These are phyloP conservation scores for Sutorius australiensis DNA, from an alignment of 768 basidiomycete species.

Conservation along the genomic window DNA sequence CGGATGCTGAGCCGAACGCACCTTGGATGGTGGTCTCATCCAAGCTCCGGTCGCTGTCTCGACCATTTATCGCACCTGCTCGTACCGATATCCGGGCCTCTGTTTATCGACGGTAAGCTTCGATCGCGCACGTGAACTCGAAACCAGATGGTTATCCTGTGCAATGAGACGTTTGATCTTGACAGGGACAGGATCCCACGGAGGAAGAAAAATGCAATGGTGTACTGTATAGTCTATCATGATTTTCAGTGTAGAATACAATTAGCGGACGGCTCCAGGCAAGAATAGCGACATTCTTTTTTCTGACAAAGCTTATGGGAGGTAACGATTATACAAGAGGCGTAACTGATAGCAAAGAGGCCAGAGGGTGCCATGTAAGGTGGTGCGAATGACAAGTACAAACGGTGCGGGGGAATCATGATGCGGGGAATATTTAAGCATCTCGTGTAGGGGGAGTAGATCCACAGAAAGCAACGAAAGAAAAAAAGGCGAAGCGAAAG, in stretches of 20 bases:
- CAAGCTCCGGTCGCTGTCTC: constrained; percentile 11
- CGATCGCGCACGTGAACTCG: background rate
- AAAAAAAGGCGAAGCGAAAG: background rate
- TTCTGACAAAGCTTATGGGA: background rate
- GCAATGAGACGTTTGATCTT: background rate
- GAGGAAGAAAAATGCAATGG: background rate
- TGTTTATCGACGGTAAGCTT: background rate
- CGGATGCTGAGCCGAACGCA: background rate
- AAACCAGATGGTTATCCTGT: background rate
- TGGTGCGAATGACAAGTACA: constrained; percentile 14
- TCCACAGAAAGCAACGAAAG: constrained; percentile 5
- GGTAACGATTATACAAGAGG: constrained; percentile 8
- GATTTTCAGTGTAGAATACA: constrained; percentile 19
- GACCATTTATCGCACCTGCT: background rate
- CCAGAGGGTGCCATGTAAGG: constrained; percentile 1
- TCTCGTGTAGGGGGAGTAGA: constrained; percentile 1
- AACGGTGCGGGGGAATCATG: constrained; percentile 15
- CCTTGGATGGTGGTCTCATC: background rate
- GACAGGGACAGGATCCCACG: background rate
- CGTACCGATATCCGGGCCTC: background rate
- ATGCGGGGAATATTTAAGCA: constrained; percentile 18
- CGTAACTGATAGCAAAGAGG: background rate
- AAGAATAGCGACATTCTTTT: constrained; percentile 6
- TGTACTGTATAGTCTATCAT: constrained; percentile 16
- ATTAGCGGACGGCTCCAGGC: constrained; percentile 5